Percentiles rank a stretch among this genome's conserved stretches.
These are phyloP conservation scores for Phialocephala sp. DNA, from an alignment of 2,329 filamentous ascomycete species.

Conservation along the genomic window DNA sequence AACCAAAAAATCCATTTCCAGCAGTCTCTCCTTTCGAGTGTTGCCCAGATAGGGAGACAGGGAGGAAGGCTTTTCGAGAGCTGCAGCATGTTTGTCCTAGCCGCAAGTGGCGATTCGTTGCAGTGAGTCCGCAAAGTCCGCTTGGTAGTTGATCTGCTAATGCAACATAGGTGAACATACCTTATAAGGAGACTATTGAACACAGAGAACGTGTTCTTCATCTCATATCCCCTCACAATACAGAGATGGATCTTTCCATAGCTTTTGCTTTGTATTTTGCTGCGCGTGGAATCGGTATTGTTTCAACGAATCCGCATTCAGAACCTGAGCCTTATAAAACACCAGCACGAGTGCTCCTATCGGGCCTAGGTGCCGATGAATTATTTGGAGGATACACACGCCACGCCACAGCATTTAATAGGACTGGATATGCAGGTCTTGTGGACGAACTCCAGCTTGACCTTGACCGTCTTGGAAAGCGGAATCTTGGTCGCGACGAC, in stretches of 20 bases:
- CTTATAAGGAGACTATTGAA: constrained; percentile 73
- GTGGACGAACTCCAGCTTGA: constrained; percentile 85
- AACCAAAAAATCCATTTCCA: not conserved
- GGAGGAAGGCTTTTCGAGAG: constrained; percentile 79
- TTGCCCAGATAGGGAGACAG: constrained; percentile 91
- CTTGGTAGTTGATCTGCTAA: constrained; percentile 8
- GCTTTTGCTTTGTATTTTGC: constrained; percentile 94
- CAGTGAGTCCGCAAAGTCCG: constrained; percentile 51
- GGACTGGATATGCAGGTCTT: constrained; percentile 72
- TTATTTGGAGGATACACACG: constrained; percentile 92
- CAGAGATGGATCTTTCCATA: constrained; percentile 98
- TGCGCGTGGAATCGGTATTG: constrained; percentile 68
- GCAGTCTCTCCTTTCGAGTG: constrained; percentile 66
- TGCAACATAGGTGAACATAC: constrained; percentile 70
- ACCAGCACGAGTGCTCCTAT: constrained; percentile 81
- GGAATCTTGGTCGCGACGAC: constrained; percentile 96
- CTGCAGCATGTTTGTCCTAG: constrained; percentile 70
- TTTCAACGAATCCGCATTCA: constrained; percentile 24
- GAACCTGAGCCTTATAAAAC: constrained; percentile 60
- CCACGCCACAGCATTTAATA: constrained; percentile 77
- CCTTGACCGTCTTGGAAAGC: constrained; percentile 81
- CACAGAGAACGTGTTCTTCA: constrained; percentile 74
- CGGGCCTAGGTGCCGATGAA: constrained; percentile 93
- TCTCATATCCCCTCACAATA: constrained; percentile 91
- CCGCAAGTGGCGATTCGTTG: constrained; percentile 82